A percentile compares a stretch with the other conserved stretches of the same genome.
Evolutionary conservation across 2,329 filamentous ascomycete genomes (phyloP).

Genomic region (Cytospora paraplurivora): DNA sequence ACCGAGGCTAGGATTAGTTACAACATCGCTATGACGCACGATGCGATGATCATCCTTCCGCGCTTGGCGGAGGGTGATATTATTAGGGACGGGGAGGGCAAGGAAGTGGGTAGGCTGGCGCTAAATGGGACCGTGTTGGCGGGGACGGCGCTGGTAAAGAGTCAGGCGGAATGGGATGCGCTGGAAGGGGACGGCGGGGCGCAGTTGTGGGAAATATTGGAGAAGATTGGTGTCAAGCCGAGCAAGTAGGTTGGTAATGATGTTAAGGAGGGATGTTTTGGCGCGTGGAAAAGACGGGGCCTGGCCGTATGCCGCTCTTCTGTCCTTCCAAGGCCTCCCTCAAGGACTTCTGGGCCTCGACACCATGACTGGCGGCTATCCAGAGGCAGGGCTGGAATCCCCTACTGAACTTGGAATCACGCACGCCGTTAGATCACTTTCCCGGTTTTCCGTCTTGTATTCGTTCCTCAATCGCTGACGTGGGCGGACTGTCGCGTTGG

Average conservation of each 20-base stretch:
- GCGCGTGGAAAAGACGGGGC: too few relatives aligned
- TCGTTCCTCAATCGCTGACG: too few relatives aligned
- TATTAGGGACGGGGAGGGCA: constrained; percentile 32
- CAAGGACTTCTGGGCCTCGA: too few relatives aligned
- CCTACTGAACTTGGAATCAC: too few relatives aligned
- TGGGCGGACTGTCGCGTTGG: too few relatives aligned
- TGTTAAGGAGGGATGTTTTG: neutral
- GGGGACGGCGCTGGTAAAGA: constrained; percentile 65
- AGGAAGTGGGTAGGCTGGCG: constrained; percentile 46
- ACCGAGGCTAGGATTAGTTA: constrained; percentile 59
- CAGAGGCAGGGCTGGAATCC: too few relatives aligned
- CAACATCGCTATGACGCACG: constrained; percentile 62
- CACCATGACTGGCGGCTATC: too few relatives aligned
- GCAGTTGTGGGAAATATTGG: constrained; percentile 45
- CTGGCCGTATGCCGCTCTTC: too few relatives aligned
- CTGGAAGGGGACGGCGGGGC: constrained; percentile 44
- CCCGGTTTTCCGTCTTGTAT: too few relatives aligned
- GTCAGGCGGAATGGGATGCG: constrained; percentile 57
- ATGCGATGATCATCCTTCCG: constrained; percentile 56
- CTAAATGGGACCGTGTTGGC: constrained; percentile 66
- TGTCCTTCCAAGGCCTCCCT: too few relatives aligned
- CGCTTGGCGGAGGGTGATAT: constrained; percentile 53
- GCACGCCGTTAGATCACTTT: too few relatives aligned
- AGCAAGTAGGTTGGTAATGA: neutral
- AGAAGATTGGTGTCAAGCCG: constrained; percentile 43